Percentiles rank a stretch among this genome's conserved stretches.
These are phyloP conservation scores for Tylopilus plumbeoviolaceoides DNA, from an alignment of 768 basidiomycete genomes.

Conservation along the genomic window DNA sequence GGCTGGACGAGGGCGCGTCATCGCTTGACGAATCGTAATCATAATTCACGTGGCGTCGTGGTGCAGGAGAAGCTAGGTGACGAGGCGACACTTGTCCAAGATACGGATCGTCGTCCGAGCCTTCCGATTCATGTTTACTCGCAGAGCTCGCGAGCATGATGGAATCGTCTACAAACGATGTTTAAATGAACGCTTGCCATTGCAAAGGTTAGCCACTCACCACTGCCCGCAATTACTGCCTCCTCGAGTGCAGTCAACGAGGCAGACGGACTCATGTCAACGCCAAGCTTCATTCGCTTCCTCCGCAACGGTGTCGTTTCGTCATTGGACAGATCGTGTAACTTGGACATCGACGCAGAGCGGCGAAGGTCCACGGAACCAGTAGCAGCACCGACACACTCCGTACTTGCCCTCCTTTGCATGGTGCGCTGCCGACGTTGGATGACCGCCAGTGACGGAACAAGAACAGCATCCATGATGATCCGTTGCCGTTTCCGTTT, in stretches of 20 bases:
- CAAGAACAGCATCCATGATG: constrained; percentile 50
- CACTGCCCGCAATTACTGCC: constrained; percentile 33
- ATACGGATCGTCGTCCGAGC: constrained; percentile 63
- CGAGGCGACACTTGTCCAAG: constrained; percentile 68
- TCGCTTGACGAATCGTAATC: constrained; percentile 44
- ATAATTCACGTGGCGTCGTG: constrained; percentile 36
- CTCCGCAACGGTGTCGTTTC: constrained; percentile 5
- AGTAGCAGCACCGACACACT: background rate
- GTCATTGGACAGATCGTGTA: constrained; percentile 16
- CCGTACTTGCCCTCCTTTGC: constrained; percentile 21
- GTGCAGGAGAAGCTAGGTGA: constrained; percentile 59
- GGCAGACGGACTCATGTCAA: constrained; percentile 13
- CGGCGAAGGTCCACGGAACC: constrained; percentile 23
- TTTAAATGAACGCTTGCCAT: constrained; percentile 3
- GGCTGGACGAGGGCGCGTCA: constrained; percentile 45
- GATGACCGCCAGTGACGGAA: constrained; percentile 36
- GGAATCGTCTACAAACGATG: constrained; percentile 41
- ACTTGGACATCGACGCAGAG: constrained; percentile 21
- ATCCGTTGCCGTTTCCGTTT: constrained; percentile 47
- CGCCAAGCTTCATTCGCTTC: constrained; percentile 25
- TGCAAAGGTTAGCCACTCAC: constrained; percentile 14
- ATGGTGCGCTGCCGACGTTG: constrained; percentile 15
- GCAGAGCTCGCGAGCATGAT: constrained; percentile 31
- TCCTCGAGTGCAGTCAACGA: constrained; percentile 23
- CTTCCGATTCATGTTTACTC: constrained; percentile 19